Evolutionary conservation across 371 early-diverging fungal species (phyloP), one percentile per base, ranked within the genome.

Genomic region (Dichotomocladium elegans): DNA sequence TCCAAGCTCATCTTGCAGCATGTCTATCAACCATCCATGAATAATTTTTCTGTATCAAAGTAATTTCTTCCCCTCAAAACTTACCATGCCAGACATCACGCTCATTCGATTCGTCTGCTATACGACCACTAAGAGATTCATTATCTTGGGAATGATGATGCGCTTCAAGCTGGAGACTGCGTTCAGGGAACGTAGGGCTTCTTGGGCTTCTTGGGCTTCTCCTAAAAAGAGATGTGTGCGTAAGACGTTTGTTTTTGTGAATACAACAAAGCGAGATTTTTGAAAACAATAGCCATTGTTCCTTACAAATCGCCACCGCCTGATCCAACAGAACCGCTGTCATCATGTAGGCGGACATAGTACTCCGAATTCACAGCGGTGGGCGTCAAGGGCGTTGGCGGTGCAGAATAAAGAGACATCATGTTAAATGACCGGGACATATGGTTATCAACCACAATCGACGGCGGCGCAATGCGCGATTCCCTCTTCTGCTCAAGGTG

Each of bases 401-500:
- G 49, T 19, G 49, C 49, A 22, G 49, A 48, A 34, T 48, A 48
- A 1, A 48, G 30, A 35, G 31, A 25, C 49, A 48, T 48, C 49
- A 48, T 21, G 10, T 48, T 33, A 17, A 34, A 14, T 24, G 49
- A 35, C 15, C 49, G 49, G 15, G 49, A 48, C 26, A 33, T 33
- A 26, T 48, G 49, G 21, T 48, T 33, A n/a, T 48, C 34, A 10
- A 48, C 49, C 5, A 48, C 25, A 48, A 48, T 48, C 8, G 49
- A 30, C 11, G 49, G 49, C 14, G 37, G 37, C 8, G 37, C 37
- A n/a, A 35, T 35, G 4, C 7, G 17, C 35, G 14, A 17, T 17
- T 21, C 17, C 9, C 37, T 37, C n/a, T 37, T 21, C 9, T 21
- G 37, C 15, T 65, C 51, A 15, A 69, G 24, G 41, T 70, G 64